Base-by-base conservation (phyloP, 371 early-diverging fungal genomes). In the Umbelopsis sp. region DNA sequence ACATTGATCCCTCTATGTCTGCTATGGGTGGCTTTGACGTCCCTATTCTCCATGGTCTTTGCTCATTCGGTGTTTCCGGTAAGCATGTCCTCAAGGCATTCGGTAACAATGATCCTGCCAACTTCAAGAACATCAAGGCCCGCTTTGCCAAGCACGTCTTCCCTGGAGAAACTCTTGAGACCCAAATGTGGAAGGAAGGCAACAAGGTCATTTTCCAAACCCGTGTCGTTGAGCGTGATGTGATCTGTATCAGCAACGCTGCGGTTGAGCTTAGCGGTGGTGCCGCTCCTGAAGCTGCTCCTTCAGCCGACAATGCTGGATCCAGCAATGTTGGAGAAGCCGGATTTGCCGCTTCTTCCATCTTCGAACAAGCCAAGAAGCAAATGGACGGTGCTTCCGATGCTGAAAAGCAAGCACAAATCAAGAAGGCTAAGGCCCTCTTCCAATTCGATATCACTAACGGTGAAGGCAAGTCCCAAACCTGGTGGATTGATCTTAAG, bases 91-190 rank as follows among this genome's bases (percentile, higher is more conserved):
- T 96, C 69, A 80, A 88, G 74, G 77, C 86, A 8, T 96, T 88
- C 72, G 89, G 91, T 64, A 87, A 86, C 70, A 83, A 80, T 65
- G 89, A 96, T 68, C 87, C 94, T 14, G 78, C 83, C 9, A 66
- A 67, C 41, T 91, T 97, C 83, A 90, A 90, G 83, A 87, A 78
- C 74, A 89, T 98, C 83, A 97, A 98, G 89, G 95, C 86, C 12
- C 90, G 97, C 41, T 96, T 98, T 77, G 87, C 92, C 48, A 86
- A 89, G 51, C 94, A 91, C n/a, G 98, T 97, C 66, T 90, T 94
- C 86, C 99, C 99, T 20, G 99, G 99, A 8, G 99, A 99, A 75
- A 98, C 98, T 12, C 83, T 98, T 22, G 93, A 95, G 75, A 97
- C 97, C 10, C 90, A 92, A 73, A 93, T 97, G 92, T 98, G 97